Evolutionary conservation across 352 stramenopile genomes (phyloP), one percentile per base, ranked within the genome.

Genomic region (Pythium rishiriense): DNA sequence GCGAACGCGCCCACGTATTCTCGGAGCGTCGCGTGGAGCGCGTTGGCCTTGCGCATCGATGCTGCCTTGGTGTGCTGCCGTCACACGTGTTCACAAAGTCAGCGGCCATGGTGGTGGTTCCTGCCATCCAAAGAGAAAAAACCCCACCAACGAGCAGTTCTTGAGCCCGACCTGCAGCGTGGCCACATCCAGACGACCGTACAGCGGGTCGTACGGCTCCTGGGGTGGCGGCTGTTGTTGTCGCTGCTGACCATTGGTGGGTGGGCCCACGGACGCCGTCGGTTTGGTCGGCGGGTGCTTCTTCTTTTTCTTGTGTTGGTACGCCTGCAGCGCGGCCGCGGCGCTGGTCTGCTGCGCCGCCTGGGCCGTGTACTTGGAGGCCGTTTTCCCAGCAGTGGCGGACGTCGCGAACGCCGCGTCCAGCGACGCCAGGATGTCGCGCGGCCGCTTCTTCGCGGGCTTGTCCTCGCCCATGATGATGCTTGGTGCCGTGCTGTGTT

Each of bases 341-440:
- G 79, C 69, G 14, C 54, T 63, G 25, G 53, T 66, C 55, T 74
- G 68, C 29, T 70, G 68, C 4, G 81, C 77, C 31, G 81, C 82
- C 68, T 90, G 70, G 4, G 70, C 54, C 31, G 84, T 93, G 55
- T 93, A 93, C 67, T 93, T 93, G 65, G 79, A 89, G 2, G 37
- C 4, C 14, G 66, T 59, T 42, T 68, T 33, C 21, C 66, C 62
- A 47, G 77, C 56, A 47, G 70, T 57, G 29, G 64, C 66, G 11
- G 37, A 21, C n/a, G 64, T 51, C 52, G 79, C 79, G 49, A 93
- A 93, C 19, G 78, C 79, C 26, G 80, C 84, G 58, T 93, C 84
- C 45, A 93, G 74, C 49, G 84, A 90, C 61, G 84, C 83, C 21
- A 93, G 66, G n/a, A 91, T 69, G 66, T 93, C 84, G 31, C 75